Evolutionary conservation across 345 rosid genomes (phyloP), one percentile per base, ranked within the genome.

Genomic region (Zanthoxylum bungeanum): DNA sequence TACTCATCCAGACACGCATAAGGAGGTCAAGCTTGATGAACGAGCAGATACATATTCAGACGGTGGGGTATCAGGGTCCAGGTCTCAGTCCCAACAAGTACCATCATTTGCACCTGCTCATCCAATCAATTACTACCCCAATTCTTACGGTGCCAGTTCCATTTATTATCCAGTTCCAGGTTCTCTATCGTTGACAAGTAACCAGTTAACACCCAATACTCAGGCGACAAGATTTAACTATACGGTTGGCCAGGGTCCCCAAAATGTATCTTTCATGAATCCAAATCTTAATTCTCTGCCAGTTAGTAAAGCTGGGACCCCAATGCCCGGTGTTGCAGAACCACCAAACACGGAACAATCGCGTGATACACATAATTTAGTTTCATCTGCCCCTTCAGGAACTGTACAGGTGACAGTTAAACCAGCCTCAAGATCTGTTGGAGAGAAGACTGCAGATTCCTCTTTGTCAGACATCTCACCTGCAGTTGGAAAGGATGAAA

Each of bases 1-100:
- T 60, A 93, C 97, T 74, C 93, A 95, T 81, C 98, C 99, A 3
- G 92, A 86, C 37, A 95, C 99, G 10, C 97, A 85, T 76, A 97
- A 89, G 78, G 98, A 95, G 87, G 84, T 91, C 79, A 88, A 92
- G 85, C 96, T 93, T 70, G 93, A 86, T 77, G 85, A 87, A 69
- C 85, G 88, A 34, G 76, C 89, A 39, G 96, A 91, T 76, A 36
- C 78, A 4, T 77, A 72, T 85, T 70, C 83, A 27, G 98, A 88
- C 75, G 83, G 82, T 64, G 87, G 85, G 37, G 68, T 85, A 64
- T 76, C 87, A 9, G 84, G 81, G 64, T 68, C 85, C 34, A 89
- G 94, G 76, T 76, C 87, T 30, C 93, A 89, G 63, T 74, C 98
- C 22, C 97, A 85, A 71, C 85, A 87, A 19, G 65, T 85, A 37